Conservation (phyloP, 2,329 filamentous ascomycete genomes). For the Amauroascus verrucosus region DNA sequence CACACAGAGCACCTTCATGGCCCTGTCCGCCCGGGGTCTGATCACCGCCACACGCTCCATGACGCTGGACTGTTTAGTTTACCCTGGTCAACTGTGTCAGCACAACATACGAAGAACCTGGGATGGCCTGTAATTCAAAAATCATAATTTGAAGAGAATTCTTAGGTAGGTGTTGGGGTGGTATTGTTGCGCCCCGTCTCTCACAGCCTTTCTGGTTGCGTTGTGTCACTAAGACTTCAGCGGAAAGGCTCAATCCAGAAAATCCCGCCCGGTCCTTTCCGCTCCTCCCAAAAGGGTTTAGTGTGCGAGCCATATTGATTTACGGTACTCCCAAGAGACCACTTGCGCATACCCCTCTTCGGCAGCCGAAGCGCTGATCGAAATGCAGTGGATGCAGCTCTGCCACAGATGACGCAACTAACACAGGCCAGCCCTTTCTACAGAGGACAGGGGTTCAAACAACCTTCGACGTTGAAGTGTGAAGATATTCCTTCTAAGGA, state of each 20-base stretch:
- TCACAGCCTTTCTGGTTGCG: background rate
- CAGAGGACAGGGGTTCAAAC: background rate
- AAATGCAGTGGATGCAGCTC: background rate
- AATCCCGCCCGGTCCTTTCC: slow-evolving; percentile 13
- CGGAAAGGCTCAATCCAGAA: slow-evolving; percentile 5
- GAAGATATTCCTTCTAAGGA: no score
- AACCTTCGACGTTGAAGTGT: no score
- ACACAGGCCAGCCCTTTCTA: background rate
- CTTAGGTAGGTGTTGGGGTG: background rate
- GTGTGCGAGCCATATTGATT: background rate
- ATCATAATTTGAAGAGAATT: background rate
- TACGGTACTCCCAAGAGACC: background rate
- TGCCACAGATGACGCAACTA: background rate
- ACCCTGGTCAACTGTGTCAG: no score
- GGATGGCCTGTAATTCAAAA: no score
- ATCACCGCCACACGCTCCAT: background rate
- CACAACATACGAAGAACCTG: no score
- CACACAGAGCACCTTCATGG: no score
- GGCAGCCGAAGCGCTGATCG: background rate
- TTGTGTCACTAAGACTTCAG: background rate
- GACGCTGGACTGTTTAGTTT: no score
- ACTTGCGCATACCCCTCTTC: slow-evolving; percentile 1
- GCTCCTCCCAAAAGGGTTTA: slow-evolving; percentile 5
- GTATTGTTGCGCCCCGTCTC: background rate
- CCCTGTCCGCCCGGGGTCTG: background rate